phyloP scores from a whole-genome alignment of 108 stramenopile species.

The Fistulifera solaris region DNA sequence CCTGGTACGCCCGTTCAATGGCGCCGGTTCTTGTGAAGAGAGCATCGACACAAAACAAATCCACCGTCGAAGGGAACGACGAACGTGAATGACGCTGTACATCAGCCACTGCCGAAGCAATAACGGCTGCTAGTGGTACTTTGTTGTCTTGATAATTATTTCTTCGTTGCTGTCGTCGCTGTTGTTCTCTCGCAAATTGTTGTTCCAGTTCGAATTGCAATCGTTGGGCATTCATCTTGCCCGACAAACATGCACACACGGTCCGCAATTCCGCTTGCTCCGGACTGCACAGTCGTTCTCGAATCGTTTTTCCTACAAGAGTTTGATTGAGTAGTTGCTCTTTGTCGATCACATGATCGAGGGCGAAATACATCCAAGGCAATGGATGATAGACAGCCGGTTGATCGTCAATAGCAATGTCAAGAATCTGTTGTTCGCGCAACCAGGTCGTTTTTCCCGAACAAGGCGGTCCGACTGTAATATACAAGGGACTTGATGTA shows the following conservation, averaged over 20 bases:
- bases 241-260: constrained; percentile 31
- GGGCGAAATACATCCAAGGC: constrained; percentile 29
- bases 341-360: not conserved
- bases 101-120: constrained; percentile 8
- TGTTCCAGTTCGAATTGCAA: constrained; percentile 3
- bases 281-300: constrained; percentile 23
- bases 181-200: not conserved
- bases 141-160: no score
- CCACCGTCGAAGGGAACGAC: constrained; percentile 6
- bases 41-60: constrained; percentile 29
- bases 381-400: constrained; percentile 54
- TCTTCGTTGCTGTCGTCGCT: constrained; percentile 1
- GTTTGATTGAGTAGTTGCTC: constrained; percentile 8
- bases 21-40: constrained; percentile 21
- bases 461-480: constrained; percentile 72
- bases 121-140: not conserved
- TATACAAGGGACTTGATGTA: constrained; percentile 39
- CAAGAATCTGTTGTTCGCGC: constrained; percentile 25
- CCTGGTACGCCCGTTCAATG: constrained; percentile 6
- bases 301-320: constrained; percentile 30
- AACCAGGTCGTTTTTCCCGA: constrained; percentile 66
- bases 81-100: not conserved
- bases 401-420: constrained; percentile 74
- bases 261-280: constrained; percentile 29
- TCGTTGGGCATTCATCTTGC: constrained; percentile 9